phyloP scores from a whole-genome alignment of 345 rosid genomes.

The Sonneratia caseolaris region DNA sequence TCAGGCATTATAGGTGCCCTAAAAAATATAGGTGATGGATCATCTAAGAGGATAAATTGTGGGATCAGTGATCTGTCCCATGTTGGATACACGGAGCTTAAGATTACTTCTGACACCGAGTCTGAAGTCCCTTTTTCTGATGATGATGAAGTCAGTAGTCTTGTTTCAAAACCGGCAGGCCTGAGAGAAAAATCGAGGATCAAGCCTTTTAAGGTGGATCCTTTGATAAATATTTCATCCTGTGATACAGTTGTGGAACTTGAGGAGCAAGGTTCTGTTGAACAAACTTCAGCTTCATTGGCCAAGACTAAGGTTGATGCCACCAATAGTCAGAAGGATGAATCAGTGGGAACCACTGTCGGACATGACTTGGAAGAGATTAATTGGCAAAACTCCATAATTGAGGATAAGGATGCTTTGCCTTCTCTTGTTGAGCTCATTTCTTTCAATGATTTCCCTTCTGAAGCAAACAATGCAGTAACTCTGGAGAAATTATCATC shows the following conservation, averaged over 20 bases:
- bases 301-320: slow-evolving; percentile 16
- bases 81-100: slow-evolving; percentile 61
- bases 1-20: slow-evolving; percentile 14
- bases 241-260: slow-evolving; percentile 25
- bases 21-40: slow-evolving; percentile 16
- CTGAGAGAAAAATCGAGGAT: slow-evolving; percentile 19
- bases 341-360: slow-evolving; percentile 8
- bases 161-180: slow-evolving; percentile 14
- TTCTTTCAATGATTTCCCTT: slow-evolving; percentile 26
- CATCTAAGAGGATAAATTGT: slow-evolving; percentile 17
- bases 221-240: slow-evolving; percentile 19
- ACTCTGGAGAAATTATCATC: slow-evolving; percentile 16
- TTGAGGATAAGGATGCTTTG: slow-evolving; percentile 14
- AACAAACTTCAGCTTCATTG: slow-evolving; percentile 7
- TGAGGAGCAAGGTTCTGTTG: slow-evolving; percentile 26
- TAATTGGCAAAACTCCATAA: slow-evolving; percentile 17
- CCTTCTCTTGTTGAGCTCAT: slow-evolving; percentile 25
- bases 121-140: slow-evolving; percentile 35
- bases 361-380: slow-evolving; percentile 31
- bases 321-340: not conserved
- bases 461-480: slow-evolving; percentile 16
- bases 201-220: slow-evolving; percentile 22
- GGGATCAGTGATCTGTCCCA: slow-evolving; percentile 37
- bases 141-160: slow-evolving; percentile 19
- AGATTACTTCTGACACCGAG: slow-evolving; percentile 52